Evolutionary conservation across 148 eudicot species (phyloP).

Genomic region (Fallopia convolvulus): DNA sequence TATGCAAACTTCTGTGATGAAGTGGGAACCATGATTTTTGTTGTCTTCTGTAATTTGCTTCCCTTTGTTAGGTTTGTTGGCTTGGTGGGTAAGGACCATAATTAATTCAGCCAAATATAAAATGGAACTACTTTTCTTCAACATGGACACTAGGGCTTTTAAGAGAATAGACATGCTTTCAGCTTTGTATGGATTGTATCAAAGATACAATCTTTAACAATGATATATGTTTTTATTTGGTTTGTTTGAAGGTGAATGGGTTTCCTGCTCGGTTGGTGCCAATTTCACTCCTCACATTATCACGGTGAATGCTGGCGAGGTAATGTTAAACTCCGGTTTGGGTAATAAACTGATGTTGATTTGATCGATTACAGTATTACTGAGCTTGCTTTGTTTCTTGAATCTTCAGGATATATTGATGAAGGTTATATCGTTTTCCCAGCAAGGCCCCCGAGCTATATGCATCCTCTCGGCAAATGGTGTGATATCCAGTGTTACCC

Average conservation of each 20-base stretch:
- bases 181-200: neutral
- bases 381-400: slow-evolving; percentile 1
- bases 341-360: neutral
- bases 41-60: slow-evolving; percentile 1
- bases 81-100: slow-evolving; percentile 10
- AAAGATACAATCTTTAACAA: neutral
- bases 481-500: slow-evolving; percentile 83
- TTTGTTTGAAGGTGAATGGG: slow-evolving; percentile 55
- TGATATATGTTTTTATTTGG: neutral
- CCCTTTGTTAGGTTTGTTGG: neutral
- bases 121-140: slow-evolving; percentile 6
- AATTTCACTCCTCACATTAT: slow-evolving; percentile 91
- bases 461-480: slow-evolving; percentile 96
- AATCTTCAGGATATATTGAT: slow-evolving; percentile 70
- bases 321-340: neutral
- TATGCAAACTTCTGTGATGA: neutral
- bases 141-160: neutral
- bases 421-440: slow-evolving; percentile 97
- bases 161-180: neutral
- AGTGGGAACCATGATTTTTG: slow-evolving; percentile 2
- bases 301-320: slow-evolving; percentile 93
- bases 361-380: neutral
- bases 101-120: neutral
- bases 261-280: slow-evolving; percentile 77
- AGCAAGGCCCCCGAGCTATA: slow-evolving; percentile 94